Evolutionary conservation across 2,329 filamentous ascomycete species (phyloP).

Genomic region (Beauveria bassiana): DNA sequence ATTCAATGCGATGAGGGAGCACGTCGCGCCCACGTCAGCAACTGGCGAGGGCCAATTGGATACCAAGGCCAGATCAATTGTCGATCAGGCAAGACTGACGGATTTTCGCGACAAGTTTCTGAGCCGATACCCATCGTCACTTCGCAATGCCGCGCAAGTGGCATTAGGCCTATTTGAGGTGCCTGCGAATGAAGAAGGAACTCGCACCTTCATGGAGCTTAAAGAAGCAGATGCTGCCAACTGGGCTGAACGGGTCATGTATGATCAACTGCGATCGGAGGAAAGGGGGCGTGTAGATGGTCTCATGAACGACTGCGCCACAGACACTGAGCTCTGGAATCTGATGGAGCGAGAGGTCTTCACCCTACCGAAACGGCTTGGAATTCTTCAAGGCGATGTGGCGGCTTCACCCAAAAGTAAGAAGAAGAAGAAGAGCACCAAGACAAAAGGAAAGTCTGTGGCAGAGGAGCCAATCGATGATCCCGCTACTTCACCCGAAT

Average conservation of each 20-base stretch:
- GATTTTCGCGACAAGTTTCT: slow-evolving; percentile 29
- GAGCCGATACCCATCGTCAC: slow-evolving; percentile 29
- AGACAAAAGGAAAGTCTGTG: not conserved
- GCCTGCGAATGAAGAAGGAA: slow-evolving; percentile 20
- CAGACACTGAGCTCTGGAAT: slow-evolving; percentile 60
- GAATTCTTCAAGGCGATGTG: slow-evolving; percentile 32
- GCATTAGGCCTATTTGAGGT: slow-evolving; percentile 32
- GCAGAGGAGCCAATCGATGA: not conserved
- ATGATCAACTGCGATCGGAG: slow-evolving; percentile 31
- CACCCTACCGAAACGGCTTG: slow-evolving; percentile 46
- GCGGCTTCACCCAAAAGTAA: not conserved
- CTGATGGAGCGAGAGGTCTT: slow-evolving; percentile 62
- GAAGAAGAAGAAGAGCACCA: not conserved
- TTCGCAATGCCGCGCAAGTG: slow-evolving; percentile 32
- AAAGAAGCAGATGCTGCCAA: slow-evolving; percentile 24
- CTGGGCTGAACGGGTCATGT: slow-evolving; percentile 25
- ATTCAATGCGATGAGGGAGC: not conserved
- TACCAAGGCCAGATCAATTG: slow-evolving; percentile 21
- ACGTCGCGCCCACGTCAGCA: not conserved
- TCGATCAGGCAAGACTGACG: slow-evolving; percentile 25
- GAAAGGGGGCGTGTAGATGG: slow-evolving; percentile 46
- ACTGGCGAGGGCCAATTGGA: not conserved
- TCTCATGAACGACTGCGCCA: slow-evolving; percentile 45
- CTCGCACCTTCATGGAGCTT: slow-evolving; percentile 20
- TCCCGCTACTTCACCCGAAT: not conserved